Conservation (phyloP, 2,329 filamentous ascomycete species). For the Cercospora brassicicola region DNA sequence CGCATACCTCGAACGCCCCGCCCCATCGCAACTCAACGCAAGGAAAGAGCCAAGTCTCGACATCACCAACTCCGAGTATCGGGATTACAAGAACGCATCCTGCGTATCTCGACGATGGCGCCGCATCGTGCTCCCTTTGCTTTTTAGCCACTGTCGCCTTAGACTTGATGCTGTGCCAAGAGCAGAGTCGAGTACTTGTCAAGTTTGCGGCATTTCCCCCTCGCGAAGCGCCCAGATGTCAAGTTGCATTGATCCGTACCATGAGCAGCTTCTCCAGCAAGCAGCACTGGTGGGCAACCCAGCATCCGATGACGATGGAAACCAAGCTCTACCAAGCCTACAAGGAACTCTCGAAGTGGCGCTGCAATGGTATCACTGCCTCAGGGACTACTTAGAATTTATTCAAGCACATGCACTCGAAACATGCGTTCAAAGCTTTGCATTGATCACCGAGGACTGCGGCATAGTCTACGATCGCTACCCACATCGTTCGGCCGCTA, state of each 20-base stretch:
- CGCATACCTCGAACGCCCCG: slow-evolving; percentile 52
- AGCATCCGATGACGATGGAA: background rate
- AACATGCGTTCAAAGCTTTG: slow-evolving; percentile 47
- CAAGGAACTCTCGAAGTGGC: slow-evolving; percentile 22
- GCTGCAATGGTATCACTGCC: slow-evolving; percentile 27
- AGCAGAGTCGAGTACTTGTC: slow-evolving; percentile 2
- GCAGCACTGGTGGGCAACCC: background rate
- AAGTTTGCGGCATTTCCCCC: background rate
- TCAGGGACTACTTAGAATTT: slow-evolving; percentile 31
- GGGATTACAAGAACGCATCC: slow-evolving; percentile 55
- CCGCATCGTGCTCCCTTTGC: slow-evolving; percentile 51
- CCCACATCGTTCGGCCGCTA: slow-evolving; percentile 41
- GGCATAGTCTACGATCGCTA: slow-evolving; percentile 29
- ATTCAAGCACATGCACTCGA: slow-evolving; percentile 22
- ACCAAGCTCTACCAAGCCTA: background rate
- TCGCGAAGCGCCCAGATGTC: background rate
- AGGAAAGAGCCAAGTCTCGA: slow-evolving; percentile 52
- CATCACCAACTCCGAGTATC: slow-evolving; percentile 44
- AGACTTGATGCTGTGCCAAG: slow-evolving; percentile 30
- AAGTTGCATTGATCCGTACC: background rate
- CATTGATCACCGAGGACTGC: slow-evolving; percentile 43
- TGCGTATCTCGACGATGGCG: slow-evolving; percentile 57
- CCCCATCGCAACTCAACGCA: slow-evolving; percentile 53
- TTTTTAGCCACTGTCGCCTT: slow-evolving; percentile 58
- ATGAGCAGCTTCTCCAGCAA: slow-evolving; percentile 7